A percentile compares a stretch with the other conserved stretches of the same genome.
Conservation (phyloP, 768 basidiomycete genomes). For the Mrakia blollopis region DNA sequence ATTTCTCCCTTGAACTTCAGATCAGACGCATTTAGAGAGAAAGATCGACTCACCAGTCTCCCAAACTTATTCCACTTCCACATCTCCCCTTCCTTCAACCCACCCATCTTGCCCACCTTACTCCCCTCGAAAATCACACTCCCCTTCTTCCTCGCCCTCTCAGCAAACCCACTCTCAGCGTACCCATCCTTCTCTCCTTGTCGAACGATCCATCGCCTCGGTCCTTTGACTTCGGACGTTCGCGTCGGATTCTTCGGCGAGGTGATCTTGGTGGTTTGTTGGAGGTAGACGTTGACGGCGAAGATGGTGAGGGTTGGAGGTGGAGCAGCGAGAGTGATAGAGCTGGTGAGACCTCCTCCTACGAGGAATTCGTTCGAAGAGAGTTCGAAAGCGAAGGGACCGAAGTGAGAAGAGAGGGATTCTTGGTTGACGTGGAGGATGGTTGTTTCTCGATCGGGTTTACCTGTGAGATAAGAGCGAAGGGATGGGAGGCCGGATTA, state of each 20-base stretch:
- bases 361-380: slow-evolving; percentile 9
- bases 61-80: slow-evolving; percentile 20
- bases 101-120: background rate
- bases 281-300: slow-evolving; percentile 25
- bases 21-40: background rate
- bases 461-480: background rate
- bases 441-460: slow-evolving; percentile 5
- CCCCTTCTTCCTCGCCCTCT: background rate
- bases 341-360: slow-evolving; percentile 2
- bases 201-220: background rate
- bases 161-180: background rate
- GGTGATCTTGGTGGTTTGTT: slow-evolving; percentile 7
- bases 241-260: background rate
- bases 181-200: slow-evolving; percentile 9
- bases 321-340: slow-evolving; percentile 15
- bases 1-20: too few species aligned
- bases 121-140: slow-evolving; percentile 8
- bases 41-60: background rate
- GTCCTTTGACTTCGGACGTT: background rate
- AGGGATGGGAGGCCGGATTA: too few species aligned
- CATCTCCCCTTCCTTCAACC: slow-evolving; percentile 11
- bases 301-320: slow-evolving; percentile 18
- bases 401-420: background rate
- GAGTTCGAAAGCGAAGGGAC: slow-evolving; percentile 15
- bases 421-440: slow-evolving; percentile 16